Evolutionary conservation across 73 alveolate species (phyloP), one percentile per base, ranked within the genome.

Genomic region (Paramecium tetraurelia): DNA sequence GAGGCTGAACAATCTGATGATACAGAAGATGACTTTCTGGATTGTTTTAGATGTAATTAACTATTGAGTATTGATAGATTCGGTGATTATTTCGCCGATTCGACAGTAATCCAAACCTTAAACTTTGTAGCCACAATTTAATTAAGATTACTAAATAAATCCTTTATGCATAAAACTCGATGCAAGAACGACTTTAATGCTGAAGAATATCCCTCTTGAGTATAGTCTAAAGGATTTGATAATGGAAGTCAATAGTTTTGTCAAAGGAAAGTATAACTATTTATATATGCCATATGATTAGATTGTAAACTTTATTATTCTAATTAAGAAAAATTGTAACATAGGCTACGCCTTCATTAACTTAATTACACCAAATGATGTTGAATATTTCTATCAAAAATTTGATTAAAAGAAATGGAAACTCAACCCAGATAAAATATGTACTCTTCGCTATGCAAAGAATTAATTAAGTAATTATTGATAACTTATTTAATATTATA

Each of bases 111-210:
- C 3, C 1, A 53, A 53, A 18, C 69, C 69, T 53, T 53, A 53
- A 16, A 16, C 31, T 53, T 18, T 53, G 69, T 53, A 53, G 69
- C 69, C 69, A 53, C 69, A 53, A 53, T 53, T 53, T 53, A 53
- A 53, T 53, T 53, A 53, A 53, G 69, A 53, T 53, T 53, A 53
- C 69, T 53, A 53, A 53, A 53, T 53, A 53, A 53, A 53, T 18
- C 69, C 69, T 53, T 53, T 53, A 53, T 53, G 69, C 35, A 53
- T 53, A n/a, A 53, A 53, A 53, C 35, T 36, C 38, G 87, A 75
- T 75, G 18, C 22, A 16, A 75, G 87, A 75, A 75, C 87, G n/a
- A 75, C 87, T 10, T 36, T 75, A 33, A 75, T 75, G 87, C 18
- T 75, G 2, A 75, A 75, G 59, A 75, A 75, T 75, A 36, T 75